Evolutionary conservation across 805 yeast genomes (phyloP), one percentile per base, ranked within the genome.

Genomic region (Sugiyamaella marilandica): DNA sequence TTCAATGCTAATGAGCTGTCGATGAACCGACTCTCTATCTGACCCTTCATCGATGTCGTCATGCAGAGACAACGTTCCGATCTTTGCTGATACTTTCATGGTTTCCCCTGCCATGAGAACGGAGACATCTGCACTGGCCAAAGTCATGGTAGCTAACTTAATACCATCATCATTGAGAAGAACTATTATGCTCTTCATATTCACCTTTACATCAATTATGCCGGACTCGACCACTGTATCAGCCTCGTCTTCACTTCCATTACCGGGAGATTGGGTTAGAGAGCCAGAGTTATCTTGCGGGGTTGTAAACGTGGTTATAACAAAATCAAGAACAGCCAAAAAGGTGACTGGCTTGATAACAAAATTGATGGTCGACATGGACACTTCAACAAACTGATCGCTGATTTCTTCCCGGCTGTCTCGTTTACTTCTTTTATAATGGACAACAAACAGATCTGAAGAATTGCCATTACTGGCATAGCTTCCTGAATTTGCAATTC

Each of bases 241-340:
- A 21, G 11, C 45, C 19, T 26, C 11, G 10, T 43, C 43, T 14
- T 31, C 47, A 13, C 36, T 18, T 2, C 16, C 47, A 5, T 50
- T 49, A 18, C 41, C 50, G 2, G 49, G 35, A n/a, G 31, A 35
- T 45, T n/a, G 19, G 7, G 29, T 7, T 49, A 7, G 29, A 24
- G 29, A 10, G 55, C 82, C 5, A 79, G 80, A 0, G 85, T 83
- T 16, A 3, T 32, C 49, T 10, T 32, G 51, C 0, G 96, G 96
- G 67, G 84, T 84, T 0, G 97, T 85, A 65, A 94, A 94, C 0
- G 98, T 94, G 44, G 89, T 86, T 62, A 91, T 72, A 1, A 86
- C 74, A 65, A 84, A 94, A 65, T 90, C 92, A 57, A 92, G 69
- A 11, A 94, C 71, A 1, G 95, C 85, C 55, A 94, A 73, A 13